Evolutionary conservation across 2,329 filamentous ascomycete genomes (phyloP), one percentile per base, ranked within the genome.

Genomic region (Colletotrichum sp.): DNA sequence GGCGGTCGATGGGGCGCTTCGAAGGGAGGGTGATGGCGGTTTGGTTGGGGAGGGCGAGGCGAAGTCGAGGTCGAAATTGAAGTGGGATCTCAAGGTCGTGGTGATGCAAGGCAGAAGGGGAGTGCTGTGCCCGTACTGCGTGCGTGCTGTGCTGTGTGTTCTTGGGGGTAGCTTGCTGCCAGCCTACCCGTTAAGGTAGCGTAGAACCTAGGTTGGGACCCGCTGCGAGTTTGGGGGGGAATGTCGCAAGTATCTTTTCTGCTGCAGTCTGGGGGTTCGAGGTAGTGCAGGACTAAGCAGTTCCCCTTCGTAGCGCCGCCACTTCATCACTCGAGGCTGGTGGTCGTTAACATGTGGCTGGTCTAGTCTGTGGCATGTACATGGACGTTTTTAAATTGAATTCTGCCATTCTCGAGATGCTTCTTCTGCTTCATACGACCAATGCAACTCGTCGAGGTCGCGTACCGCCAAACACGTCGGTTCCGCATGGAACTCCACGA

Each of bases 31-130:
- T 13, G 43, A 52, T 52, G 43, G 43, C n/a, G n/a, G 10, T 52
- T 21, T 52, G 59, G 59, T 63, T 63, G 10, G 39, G 52, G n/a
- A 21, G 26, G 60, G 13, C 55, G 26, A 55, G 43, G n/a, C n/a
- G 43, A 52, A 21, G 43, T 74, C 21, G 28, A 34, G 66, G 24
- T 39, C 18, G 52, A 43, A 28, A 60, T 67, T 66, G 55, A 36
- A 26, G 72, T 75, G 66, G 66, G 72, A 76, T 63, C 66, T 71
- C 48, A 55, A 76, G 66, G 60, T 74, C 61, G 72, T 71, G 72
- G 74, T 74, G 74, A 76, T 75, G 66, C 72, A 68, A 55, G 67
- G 60, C 74, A 71, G 72, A 75, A 76, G 66, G 71, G 55, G 69
- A 48, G 28, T n/a, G 60, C 65, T 60, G 71, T 72, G 74, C 65